Conservation (phyloP, 495 filamentous ascomycete genomes). For the Corynascus novoguineensis region DNA sequence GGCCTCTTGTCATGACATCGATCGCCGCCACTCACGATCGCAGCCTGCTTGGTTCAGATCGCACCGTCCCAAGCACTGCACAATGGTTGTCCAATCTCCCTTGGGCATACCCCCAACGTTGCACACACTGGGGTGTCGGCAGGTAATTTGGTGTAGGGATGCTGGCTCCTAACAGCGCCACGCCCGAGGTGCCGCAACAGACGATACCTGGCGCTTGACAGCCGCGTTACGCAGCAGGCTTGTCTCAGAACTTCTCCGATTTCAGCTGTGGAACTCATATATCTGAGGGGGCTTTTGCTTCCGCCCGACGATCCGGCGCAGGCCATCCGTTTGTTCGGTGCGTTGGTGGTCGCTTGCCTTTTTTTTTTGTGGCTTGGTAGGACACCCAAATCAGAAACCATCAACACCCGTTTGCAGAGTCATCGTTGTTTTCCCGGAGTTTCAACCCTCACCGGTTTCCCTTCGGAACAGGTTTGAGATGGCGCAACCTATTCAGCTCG, state of each 20-base stretch:
- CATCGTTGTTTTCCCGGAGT: slow-evolving; percentile 1
- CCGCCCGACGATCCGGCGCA: background rate
- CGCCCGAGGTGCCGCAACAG: background rate
- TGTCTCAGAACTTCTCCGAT: background rate
- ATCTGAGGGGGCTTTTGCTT: background rate
- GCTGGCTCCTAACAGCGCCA: slow-evolving; percentile 3
- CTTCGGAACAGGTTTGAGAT: background rate
- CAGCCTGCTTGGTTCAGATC: background rate
- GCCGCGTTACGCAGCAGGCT: background rate
- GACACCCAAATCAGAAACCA: background rate
- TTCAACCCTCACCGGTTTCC: background rate
- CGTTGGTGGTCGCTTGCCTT: background rate
- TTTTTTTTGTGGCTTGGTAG: slow-evolving; percentile 9
- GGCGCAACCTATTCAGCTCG: background rate
- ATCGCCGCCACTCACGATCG: background rate
- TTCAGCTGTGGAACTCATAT: slow-evolving; percentile 5
- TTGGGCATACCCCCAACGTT: slow-evolving; percentile 1
- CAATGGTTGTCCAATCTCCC: background rate
- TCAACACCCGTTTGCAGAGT: background rate
- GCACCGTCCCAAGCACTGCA: background rate
- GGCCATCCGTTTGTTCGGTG: background rate
- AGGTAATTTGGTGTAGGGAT: background rate
- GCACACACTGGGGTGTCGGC: slow-evolving; percentile 6
- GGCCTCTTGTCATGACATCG: background rate
- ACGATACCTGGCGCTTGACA: background rate